Conservation (phyloP, 257 asterid species). For the Cruciata laevipes region DNA sequence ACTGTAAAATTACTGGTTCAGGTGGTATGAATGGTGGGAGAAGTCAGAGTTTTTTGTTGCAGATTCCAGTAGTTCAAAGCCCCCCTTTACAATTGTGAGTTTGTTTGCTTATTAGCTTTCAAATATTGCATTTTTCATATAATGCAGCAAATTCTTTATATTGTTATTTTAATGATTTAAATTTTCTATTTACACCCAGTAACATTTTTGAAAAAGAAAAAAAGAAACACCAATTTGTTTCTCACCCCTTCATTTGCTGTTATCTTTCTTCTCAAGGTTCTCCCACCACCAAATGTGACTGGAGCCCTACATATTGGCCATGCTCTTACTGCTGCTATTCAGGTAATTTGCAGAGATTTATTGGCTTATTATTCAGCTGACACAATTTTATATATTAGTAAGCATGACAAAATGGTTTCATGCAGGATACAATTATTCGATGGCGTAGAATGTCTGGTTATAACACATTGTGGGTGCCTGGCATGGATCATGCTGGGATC, state of each 20-base stretch:
- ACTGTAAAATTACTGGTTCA: constrained; percentile 20
- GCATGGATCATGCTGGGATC: constrained; percentile 97
- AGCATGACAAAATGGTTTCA: constrained; percentile 8
- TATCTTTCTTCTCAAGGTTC: constrained; percentile 41
- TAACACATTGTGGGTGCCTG: constrained; percentile 91
- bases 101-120: constrained; percentile 11
- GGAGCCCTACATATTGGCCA: constrained; percentile 97
- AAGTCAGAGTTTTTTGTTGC: constrained; percentile 78
- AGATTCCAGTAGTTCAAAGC: constrained; percentile 73
- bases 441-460: constrained; percentile 97
- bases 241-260: not conserved
- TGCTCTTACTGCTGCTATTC: constrained; percentile 90
- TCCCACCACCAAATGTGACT: constrained; percentile 96
- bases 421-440: constrained; percentile 89
- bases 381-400: not conserved
- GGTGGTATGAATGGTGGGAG: constrained; percentile 99
- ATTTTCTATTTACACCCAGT: not conserved
- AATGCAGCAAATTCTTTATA: not conserved
- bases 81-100: constrained; percentile 83
- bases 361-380: constrained; percentile 7
- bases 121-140: not conserved
- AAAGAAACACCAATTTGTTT: not conserved
- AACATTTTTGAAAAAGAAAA: not conserved
- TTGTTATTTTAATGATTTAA: not conserved
- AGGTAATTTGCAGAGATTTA: constrained; percentile 37